Base-by-base conservation (phyloP, 202 grass and related monocot species). In the Alloteropsis angusta region DNA sequence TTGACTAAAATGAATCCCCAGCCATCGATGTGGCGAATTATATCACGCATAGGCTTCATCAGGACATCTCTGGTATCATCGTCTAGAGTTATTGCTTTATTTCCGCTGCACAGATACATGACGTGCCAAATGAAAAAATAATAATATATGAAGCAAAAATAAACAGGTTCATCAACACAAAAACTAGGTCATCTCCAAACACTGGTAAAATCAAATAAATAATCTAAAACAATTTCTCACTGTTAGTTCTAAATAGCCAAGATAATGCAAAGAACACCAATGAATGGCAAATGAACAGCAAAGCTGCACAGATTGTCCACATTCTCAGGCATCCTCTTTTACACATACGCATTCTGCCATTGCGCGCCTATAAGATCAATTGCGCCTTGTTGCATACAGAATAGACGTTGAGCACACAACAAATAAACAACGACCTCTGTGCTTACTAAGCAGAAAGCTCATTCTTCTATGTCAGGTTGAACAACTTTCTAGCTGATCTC, bases 301-400 rank as follows among this genome's bases (percentile, higher is more conserved):
- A 81, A 21, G 44, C 36, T 62, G 43, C 38, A 43, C 59, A 58
- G 42, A 50, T 69, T 56, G 21, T 61, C 22, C 58, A 64, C 46
- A 43, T 64, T 65, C 68, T 41, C 45, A 30, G 36, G 28, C 47
- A 72, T 72, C 48, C 66, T 46, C 44, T 65, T 10, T 46, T 23
- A 47, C 15, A 28, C 42, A 56, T 37, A 60, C 4, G 26, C 86
- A 75, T 22, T 74, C 45, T 18, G 62, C 44, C 17, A 54, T 69
- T 47, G 28, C 1, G n/a, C 42, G 3, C 46, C 68, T 74, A 49
- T 39, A 79, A 46, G 61, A 39, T 58, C 50, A 53, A 54, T 80
- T 47, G 36, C 49, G 60, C 5, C 64, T 77, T 59, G 77, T 56
- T 81, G 82, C n/a, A 38, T 30, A 83, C 68, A 83, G 59, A 79